Percentiles rank a stretch among this genome's conserved stretches.
phyloP scores from a whole-genome alignment of 192 early-diverging fungal genomes.

The Coemansia sp. region DNA sequence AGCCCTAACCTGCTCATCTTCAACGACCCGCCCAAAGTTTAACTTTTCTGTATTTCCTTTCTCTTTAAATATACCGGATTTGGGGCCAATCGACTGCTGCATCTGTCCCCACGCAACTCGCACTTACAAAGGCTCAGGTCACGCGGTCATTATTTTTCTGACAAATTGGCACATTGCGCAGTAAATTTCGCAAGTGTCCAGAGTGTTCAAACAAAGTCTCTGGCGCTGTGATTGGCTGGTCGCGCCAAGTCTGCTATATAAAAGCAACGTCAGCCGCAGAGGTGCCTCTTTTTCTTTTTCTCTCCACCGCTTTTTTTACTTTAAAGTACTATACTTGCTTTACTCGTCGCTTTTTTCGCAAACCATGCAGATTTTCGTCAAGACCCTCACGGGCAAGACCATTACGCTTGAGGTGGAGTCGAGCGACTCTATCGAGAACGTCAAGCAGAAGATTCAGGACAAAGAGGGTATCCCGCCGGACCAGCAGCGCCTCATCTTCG shows the following conservation, averaged over 20 bases:
- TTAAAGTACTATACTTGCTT: conserved; percentile 3
- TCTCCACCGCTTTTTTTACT: conserved; percentile 4
- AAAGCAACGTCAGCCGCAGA: not conserved
- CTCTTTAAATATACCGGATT: too few species aligned
- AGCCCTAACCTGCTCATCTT: conserved; percentile 74
- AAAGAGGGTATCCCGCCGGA: conserved; percentile 90
- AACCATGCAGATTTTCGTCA: conserved; percentile 55
- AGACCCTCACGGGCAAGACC: conserved; percentile 95
- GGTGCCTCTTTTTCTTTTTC: conserved; percentile 7
- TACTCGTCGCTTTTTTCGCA: not conserved
- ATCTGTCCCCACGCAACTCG: too few species aligned
- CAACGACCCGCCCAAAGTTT: conserved; percentile 57
- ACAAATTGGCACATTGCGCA: not conserved
- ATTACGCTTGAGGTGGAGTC: conserved; percentile 90
- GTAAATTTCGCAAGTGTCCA: not conserved
- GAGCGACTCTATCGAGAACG: conserved; percentile 73
- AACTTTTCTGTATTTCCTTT: too few species aligned
- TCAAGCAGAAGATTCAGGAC: conserved; percentile 85
- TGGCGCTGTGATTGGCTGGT: conserved; percentile 3
- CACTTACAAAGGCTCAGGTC: too few species aligned
- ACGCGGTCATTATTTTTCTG: too few species aligned
- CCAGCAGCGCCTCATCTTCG: conserved; percentile 98
- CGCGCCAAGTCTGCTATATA: not conserved
- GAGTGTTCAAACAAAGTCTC: not conserved
- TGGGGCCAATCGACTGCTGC: too few species aligned